Evolutionary conservation across 176 grass and related monocot species (phyloP), one percentile per base, ranked within the genome.

Genomic region (Bromus sterilis): DNA sequence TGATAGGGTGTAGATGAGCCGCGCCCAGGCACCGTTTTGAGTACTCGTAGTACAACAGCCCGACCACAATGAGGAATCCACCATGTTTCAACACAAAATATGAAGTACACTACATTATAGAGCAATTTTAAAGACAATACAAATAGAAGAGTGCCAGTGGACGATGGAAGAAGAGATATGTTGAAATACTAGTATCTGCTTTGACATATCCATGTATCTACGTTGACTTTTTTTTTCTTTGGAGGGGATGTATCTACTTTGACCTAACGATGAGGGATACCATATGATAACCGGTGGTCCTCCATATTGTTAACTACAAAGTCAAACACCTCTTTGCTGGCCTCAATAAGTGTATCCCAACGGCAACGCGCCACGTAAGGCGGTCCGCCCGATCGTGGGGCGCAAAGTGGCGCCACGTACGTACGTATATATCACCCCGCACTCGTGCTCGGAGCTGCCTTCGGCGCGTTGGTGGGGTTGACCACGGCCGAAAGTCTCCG

Each of bases 401-500:
- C 2, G 62, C 85, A 72, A 24, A 82, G 79, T 76, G 63, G 79
- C 30, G 63, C 63, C 51, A 77, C 57, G 74, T 58, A n/a, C 49
- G 49, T 6, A 77, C 57, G 74, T 58, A n/a, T 20, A 20, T 6
- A 48, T 39, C 55, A 56, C 49, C 23, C 65, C 48, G 70, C 60
- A 15, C 77, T 80, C 25, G 59, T 58, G 3, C 2, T 16, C 28
- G 71, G 20, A 32, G 21, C 25, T 37, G 7, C 56, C 36, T 61
- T 29, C 23, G 37, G 53, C 36, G 15, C 48, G 32, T 58, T 68
- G 58, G 75, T 83, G 75, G 43, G 4, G 75, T 83, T 84, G 86
- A 88, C 86, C 30, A 48, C 10, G 31, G 24, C 41, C 24, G 15
- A 75, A 89, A 80, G 82, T 80, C 81, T 18, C 29, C n/a, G 56